Evolutionary conservation across 2,329 filamentous ascomycete species (phyloP), one percentile per base, ranked within the genome.

Genomic region (Fusarium xyrophilum): DNA sequence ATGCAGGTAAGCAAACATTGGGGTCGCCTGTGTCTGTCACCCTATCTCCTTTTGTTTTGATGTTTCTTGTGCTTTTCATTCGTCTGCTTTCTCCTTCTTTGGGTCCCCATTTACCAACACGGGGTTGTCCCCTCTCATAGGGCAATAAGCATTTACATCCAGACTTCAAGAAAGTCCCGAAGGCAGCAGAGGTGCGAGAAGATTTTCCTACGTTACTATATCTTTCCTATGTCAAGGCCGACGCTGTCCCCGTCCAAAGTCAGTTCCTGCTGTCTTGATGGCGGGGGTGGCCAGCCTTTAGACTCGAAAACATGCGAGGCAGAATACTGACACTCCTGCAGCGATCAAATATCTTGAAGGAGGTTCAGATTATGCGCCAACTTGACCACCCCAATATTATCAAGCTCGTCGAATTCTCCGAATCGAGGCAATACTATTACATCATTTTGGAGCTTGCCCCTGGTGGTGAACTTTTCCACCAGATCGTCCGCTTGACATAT

Each of bases 301-400:
- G 63, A 60, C 58, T 64, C 32, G 65, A 54, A 57, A 51, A 44
- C 39, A 44, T 52, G 38, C 59, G 28, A 66, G 65, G 51, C 60
- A 65, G 55, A 50, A 63, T 74, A 67, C 78, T 79, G 65, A 80
- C 74, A 39, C 15, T 23, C 44, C 23, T 36, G n/a, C 79, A 99
- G 96, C 88, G 96, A 82, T 93, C 95, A 68, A 99, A 98, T 76
- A 98, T 99, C 70, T 83, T 99, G 65, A 99, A 99, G 82, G 96
- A 99, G 80, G 96, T 99, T 17, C 93, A 97, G 76, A 99, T 99
- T 73, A 99, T 99, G 95, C 93, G 94, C 68, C 92, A 96, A 75
- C 85, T 99, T 48, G 93, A 98, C 70, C 96, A 99, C 73, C 94
- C 95, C 66, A 98, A 98, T 77, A 96, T 99, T 65, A 89, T 97